These are phyloP conservation scores for Huntiella omanensis DNA, from an alignment of 2,329 filamentous ascomycete genomes.

Conservation along the genomic window DNA sequence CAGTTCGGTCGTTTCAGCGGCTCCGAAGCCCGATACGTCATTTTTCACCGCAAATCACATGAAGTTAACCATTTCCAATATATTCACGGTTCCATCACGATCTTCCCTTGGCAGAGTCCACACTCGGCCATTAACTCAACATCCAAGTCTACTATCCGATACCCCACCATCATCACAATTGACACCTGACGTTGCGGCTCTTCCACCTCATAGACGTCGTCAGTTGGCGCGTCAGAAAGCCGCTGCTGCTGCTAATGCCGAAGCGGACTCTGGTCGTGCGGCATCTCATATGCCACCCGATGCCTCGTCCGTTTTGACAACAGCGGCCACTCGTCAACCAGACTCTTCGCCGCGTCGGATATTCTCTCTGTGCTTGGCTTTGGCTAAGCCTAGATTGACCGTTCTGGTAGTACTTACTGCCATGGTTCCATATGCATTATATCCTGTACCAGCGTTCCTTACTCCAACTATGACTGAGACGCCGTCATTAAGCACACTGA, in stretches of 20 bases:
- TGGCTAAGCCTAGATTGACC: conserved; percentile 88
- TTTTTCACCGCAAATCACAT: conserved; percentile 9
- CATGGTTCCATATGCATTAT: conserved; percentile 79
- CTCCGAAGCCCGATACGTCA: conserved; percentile 1
- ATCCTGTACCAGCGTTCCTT: conserved; percentile 77
- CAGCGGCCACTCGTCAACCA: conserved; percentile 30
- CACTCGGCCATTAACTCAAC: conserved; percentile 4
- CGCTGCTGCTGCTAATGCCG: conserved; percentile 4
- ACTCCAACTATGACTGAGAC: conserved; percentile 44
- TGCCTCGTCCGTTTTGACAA: conserved; percentile 37
- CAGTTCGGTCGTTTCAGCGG: neutral
- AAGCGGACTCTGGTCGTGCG: conserved; percentile 12
- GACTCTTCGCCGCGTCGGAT: conserved; percentile 40
- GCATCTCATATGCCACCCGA: conserved; percentile 23
- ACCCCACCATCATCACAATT: neutral
- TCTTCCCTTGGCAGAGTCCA: conserved; percentile 2
- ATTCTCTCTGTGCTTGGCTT: conserved; percentile 65
- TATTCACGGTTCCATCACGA: conserved; percentile 4
- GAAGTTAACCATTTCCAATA: conserved; percentile 6
- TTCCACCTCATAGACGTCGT: conserved; percentile 11
- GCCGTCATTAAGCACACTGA: conserved; percentile 75
- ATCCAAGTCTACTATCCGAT: neutral
- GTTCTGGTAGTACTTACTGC: conserved; percentile 81
- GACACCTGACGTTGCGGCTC: neutral
- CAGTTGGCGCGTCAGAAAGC: conserved; percentile 11